Evolutionary conservation across 192 early-diverging fungal species (phyloP).

Genomic region (Podila horticola): DNA sequence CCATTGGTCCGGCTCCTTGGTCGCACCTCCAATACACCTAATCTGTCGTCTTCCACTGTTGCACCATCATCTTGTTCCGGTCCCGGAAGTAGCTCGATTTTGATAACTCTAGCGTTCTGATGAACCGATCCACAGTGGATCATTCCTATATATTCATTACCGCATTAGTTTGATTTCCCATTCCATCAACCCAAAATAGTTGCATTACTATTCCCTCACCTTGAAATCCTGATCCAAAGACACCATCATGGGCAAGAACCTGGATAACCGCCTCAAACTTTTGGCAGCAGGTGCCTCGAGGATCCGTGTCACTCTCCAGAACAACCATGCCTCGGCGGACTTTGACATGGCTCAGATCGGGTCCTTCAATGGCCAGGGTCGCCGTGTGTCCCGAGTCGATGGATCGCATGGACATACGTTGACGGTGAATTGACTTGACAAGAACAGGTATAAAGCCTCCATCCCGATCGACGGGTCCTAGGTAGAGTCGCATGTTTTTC

Average conservation of each 20-base stretch:
- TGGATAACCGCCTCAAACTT: conserved; percentile 73
- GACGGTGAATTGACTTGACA: conserved; percentile 84
- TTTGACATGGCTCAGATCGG: conserved; percentile 63
- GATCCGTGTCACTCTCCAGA: conserved; percentile 59
- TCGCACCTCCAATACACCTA: neutral
- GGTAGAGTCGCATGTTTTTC: conserved; percentile 49
- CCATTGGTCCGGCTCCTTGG: conserved; percentile 16
- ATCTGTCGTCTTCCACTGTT: neutral
- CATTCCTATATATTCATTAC: conserved; percentile 34
- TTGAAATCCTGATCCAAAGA: conserved; percentile 59
- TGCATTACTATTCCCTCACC: conserved; percentile 20
- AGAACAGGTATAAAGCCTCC: conserved; percentile 70
- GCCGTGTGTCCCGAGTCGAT: conserved; percentile 80
- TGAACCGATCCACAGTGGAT: conserved; percentile 68
- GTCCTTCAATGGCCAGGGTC: conserved; percentile 71
- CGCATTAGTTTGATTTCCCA: no score
- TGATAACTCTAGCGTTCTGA: conserved; percentile 65
- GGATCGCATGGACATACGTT: conserved; percentile 77
- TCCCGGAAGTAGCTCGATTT: conserved; percentile 33
- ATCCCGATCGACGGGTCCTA: conserved; percentile 43
- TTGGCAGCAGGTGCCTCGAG: conserved; percentile 41
- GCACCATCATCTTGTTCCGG: conserved; percentile 26
- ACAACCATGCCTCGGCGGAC: conserved; percentile 58
- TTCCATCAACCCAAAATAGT: neutral
- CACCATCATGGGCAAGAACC: conserved; percentile 64